A percentile compares a stretch with the other conserved stretches of the same genome.
Conservation (phyloP, 2,329 filamentous ascomycete species). For the Xylaria sp. region DNA sequence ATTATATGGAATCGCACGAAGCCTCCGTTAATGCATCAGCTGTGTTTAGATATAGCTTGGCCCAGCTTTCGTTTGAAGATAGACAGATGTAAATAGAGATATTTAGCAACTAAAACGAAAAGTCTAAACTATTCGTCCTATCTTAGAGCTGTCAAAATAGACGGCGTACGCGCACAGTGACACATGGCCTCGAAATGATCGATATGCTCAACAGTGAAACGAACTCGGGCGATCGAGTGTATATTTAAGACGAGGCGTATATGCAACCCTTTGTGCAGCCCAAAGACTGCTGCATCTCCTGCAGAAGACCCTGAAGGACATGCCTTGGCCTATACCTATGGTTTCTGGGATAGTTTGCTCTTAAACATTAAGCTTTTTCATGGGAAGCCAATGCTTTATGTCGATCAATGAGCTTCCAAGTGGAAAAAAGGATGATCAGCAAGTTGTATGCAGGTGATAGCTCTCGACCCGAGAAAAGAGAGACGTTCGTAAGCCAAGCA, state of each 20-base stretch:
- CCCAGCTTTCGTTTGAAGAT: background rate
- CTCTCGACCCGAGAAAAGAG: background rate
- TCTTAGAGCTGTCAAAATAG: background rate
- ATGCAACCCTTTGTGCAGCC: slow-evolving; percentile 1
- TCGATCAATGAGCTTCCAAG: slow-evolving; percentile 1
- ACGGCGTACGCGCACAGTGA: slow-evolving; percentile 4
- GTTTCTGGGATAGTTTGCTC: slow-evolving; percentile 11
- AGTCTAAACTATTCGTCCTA: slow-evolving; percentile 6
- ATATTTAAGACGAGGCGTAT: slow-evolving; percentile 2
- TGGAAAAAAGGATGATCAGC: background rate
- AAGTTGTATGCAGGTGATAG: slow-evolving; percentile 3
- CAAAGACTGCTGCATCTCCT: slow-evolving; percentile 4
- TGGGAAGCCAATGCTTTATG: background rate
- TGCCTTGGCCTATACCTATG: slow-evolving; percentile 16
- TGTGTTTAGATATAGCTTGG: background rate
- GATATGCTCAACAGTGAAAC: slow-evolving; percentile 12
- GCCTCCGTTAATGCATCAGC: background rate
- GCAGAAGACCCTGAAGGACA: slow-evolving; percentile 1
- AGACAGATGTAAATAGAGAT: background rate
- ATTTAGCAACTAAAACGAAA: background rate
- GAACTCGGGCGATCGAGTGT: background rate
- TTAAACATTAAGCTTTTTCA: slow-evolving; percentile 24
- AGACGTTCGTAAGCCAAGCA: slow-evolving; percentile 5
- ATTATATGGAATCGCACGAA: background rate
- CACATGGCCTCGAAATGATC: background rate